Evolutionary conservation across 2,329 filamentous ascomycete genomes (phyloP).

Genomic region (Penicillium sp.): DNA sequence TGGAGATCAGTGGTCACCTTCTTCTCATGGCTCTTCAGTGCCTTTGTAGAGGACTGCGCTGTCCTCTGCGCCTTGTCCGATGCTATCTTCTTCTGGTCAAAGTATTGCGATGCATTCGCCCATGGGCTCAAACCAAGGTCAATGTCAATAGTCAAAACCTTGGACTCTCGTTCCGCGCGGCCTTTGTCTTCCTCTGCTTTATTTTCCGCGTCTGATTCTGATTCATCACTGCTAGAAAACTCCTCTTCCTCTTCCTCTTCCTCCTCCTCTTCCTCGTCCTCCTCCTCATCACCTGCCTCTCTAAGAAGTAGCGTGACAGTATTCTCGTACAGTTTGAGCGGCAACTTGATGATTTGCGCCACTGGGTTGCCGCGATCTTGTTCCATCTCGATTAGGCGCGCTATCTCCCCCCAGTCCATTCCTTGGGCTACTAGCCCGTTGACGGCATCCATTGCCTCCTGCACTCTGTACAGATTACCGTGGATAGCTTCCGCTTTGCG

Average conservation of each 20-base stretch:
- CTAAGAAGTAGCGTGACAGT: conserved; percentile 74
- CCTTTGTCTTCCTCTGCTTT: conserved; percentile 28
- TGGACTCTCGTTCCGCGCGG: conserved; percentile 27
- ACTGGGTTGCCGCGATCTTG: conserved; percentile 77
- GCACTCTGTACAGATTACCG: conserved; percentile 83
- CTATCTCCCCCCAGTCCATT: conserved; percentile 97
- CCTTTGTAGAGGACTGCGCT: conserved; percentile 71
- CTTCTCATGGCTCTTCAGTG: conserved; percentile 82
- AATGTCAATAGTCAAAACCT: conserved; percentile 70
- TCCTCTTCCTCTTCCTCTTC: conserved; percentile 63
- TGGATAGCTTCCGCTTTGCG: conserved; percentile 87
- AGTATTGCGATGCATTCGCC: conserved; percentile 88
- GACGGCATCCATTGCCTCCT: conserved; percentile 88
- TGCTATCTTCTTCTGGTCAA: conserved; percentile 79
- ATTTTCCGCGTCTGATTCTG: conserved; percentile 48
- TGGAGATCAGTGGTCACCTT: conserved; percentile 84
- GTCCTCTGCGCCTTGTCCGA: conserved; percentile 87
- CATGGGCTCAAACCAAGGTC: conserved; percentile 78
- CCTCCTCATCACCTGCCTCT: conserved; percentile 62
- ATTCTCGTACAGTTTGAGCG: conserved; percentile 86
- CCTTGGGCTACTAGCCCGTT: conserved; percentile 88
- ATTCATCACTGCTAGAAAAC: conserved; percentile 58
- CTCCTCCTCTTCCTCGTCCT: conserved; percentile 66
- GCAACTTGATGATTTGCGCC: conserved; percentile 78
- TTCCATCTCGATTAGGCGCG: conserved; percentile 80